Base-by-base conservation (phyloP, 1,139 yeast genomes). In the Sugiyamaella castrensis region DNA sequence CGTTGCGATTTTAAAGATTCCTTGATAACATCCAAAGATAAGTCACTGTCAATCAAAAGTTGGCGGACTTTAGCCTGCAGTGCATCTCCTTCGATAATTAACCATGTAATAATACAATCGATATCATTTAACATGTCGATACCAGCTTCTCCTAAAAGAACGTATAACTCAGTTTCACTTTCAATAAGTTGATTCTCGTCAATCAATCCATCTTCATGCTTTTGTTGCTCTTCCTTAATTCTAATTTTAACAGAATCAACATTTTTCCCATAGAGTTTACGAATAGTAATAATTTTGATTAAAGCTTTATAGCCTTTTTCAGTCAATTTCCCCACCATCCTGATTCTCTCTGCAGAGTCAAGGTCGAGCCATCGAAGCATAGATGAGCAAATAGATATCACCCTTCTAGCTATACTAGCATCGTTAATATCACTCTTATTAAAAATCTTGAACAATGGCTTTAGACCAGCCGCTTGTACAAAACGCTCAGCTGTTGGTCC, bases 311-410 rank as follows among this genome's bases (percentile, higher is more conserved):
- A 61, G 16, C 63, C 52, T 27, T 56, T 53, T 42, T 62, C 65
- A 13, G 50, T 51, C 40, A 67, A 57, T 42, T 65, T 64, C 13
- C 62, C 62, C 7, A 62, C 37, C 1, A 59, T 47, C 26, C 68
- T 56, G 29, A 61, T 54, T 7, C 70, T 60, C 32, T 56, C 62
- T 9, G 55, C 34, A 7, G 68, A 59, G 11, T 58, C 68, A 4
- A 63, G 54, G 9, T 65, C 62, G 13, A 67, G 60, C 56, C 63
- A 59, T 11, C 67, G 55, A 35, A 67, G 49, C 33, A 67, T 43
- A 31, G 57, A 54, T 2, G 61, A 56, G 8, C 64, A 37, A 8
- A 66, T 54, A 10, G 64, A 59, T 10, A 64, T 40, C 6, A 56
- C 41, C 26, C 40, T 46, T 16, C 13, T 12, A 11, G 27, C 46